phyloP scores from a whole-genome alignment of 2,329 filamentous ascomycete genomes.

The Fusarium goolgardi region DNA sequence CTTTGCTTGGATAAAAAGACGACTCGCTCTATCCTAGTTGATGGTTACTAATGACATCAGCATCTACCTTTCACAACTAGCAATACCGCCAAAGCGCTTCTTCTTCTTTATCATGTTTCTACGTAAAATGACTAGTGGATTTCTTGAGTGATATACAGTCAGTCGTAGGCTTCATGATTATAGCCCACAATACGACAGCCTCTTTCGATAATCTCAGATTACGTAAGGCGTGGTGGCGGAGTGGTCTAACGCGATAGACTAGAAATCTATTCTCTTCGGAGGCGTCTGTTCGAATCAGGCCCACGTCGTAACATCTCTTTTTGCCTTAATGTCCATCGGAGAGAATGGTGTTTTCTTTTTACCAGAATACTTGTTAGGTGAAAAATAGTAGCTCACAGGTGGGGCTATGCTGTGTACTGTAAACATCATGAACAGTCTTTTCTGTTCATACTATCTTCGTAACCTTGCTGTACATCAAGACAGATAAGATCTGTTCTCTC shows the following conservation, averaged over 20 bases:
- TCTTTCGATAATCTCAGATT: neutral
- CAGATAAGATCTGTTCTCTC: neutral
- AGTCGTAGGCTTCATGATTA: neutral
- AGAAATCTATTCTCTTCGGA: slow-evolving; percentile 2
- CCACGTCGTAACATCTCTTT: neutral
- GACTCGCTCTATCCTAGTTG: too few species aligned
- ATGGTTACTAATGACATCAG: too few species aligned
- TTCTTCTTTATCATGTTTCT: too few species aligned
- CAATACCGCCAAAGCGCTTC: neutral
- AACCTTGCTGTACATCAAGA: neutral
- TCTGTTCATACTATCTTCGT: too few species aligned
- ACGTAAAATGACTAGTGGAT: too few species aligned
- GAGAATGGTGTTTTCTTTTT: too few species aligned
- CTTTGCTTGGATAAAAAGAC: too few species aligned
- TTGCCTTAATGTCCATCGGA: neutral
- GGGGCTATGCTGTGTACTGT: too few species aligned
- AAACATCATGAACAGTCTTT: too few species aligned
- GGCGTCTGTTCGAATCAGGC: slow-evolving; percentile 1
- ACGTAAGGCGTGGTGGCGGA: neutral
- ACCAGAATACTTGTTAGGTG: too few species aligned
- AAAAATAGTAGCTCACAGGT: too few species aligned
- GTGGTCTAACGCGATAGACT: slow-evolving; percentile 1
- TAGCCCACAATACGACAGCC: rapidly evolving
- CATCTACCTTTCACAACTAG: neutral
- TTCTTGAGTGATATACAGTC: too few species aligned